Evolutionary conservation across 139 green algal species (phyloP).

Genomic region (Desmodesmus armatus): DNA sequence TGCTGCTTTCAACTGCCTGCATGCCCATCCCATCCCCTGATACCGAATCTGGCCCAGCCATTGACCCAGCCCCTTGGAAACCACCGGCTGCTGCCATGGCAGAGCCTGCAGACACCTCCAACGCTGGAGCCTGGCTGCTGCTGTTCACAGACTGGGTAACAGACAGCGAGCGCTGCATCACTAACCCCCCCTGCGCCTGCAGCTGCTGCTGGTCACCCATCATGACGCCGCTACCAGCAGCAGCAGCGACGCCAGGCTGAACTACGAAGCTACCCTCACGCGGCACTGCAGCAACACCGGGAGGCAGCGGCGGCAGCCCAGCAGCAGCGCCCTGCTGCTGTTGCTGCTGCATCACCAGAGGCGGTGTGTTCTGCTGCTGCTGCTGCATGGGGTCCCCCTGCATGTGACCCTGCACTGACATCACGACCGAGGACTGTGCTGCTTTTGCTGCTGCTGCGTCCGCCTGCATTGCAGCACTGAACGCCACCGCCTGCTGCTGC

Average conservation of each 20-base stretch:
- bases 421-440: not conserved
- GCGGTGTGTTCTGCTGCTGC: conserved; percentile 14
- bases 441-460: conserved; percentile 23
- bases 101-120: not conserved
- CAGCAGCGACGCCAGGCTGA: not conserved
- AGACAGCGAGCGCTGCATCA: conserved; percentile 18
- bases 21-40: not conserved
- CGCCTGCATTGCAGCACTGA: conserved; percentile 34
- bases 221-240: not conserved
- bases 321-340: conserved; percentile 13
- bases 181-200: conserved; percentile 8
- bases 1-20: conserved; percentile 18
- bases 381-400: conserved; percentile 8
- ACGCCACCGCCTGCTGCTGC: conserved; percentile 31
- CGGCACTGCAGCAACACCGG: conserved; percentile 16
- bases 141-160: no score
- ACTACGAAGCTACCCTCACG: conserved; percentile 12
- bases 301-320: conserved; percentile 20
- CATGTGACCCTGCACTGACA: no score
- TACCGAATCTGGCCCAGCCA: not conserved
- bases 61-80: not conserved
- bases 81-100: not conserved
- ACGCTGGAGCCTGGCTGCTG: conserved; percentile 22
- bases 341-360: conserved; percentile 9
- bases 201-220: conserved; percentile 21